A percentile compares a stretch with the other conserved stretches of the same genome.
Evolutionary conservation across 306 rosid species (phyloP).

Genomic region (Trifolium pratense): DNA sequence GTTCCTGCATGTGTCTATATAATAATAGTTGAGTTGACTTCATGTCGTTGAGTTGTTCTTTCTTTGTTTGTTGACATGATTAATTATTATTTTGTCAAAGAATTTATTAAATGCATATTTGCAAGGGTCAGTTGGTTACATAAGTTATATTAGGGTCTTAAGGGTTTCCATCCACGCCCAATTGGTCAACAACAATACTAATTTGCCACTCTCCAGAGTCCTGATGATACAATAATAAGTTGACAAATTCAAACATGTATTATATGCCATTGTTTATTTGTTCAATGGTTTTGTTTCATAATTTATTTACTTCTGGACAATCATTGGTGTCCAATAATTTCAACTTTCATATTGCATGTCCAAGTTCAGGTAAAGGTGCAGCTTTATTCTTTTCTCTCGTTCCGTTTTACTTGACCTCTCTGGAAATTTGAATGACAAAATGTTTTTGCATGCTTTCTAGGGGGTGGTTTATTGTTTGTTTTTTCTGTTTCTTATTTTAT

Average conservation of each 20-base stretch:
- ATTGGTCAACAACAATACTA: conserved; percentile 1
- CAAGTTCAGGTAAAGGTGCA: background rate
- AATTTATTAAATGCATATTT: background rate
- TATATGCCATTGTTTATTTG: background rate
- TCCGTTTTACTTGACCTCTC: conserved; percentile 2
- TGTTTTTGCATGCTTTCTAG: conserved; percentile 23
- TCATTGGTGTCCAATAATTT: background rate
- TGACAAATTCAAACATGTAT: conserved; percentile 12
- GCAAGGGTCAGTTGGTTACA: conserved; percentile 1
- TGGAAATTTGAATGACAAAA: background rate
- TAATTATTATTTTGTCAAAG: conserved; percentile 3
- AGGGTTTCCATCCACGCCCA: conserved; percentile 5
- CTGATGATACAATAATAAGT: background rate
- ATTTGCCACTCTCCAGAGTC: conserved; percentile 18
- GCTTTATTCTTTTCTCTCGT: background rate
- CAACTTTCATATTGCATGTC: background rate
- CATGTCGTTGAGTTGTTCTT: background rate
- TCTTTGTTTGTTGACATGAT: conserved; percentile 15
- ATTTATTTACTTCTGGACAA: conserved; percentile 6
- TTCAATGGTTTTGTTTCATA: background rate
- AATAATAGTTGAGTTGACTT: conserved; percentile 25
- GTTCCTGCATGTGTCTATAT: background rate
- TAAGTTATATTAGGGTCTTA: conserved; percentile 1
- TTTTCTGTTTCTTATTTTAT: conserved; percentile 12
- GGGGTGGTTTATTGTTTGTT: conserved; percentile 4